Evolutionary conservation across 2,329 filamentous ascomycete species (phyloP), one percentile per base, ranked within the genome.

Genomic region (Penicillium sp.): DNA sequence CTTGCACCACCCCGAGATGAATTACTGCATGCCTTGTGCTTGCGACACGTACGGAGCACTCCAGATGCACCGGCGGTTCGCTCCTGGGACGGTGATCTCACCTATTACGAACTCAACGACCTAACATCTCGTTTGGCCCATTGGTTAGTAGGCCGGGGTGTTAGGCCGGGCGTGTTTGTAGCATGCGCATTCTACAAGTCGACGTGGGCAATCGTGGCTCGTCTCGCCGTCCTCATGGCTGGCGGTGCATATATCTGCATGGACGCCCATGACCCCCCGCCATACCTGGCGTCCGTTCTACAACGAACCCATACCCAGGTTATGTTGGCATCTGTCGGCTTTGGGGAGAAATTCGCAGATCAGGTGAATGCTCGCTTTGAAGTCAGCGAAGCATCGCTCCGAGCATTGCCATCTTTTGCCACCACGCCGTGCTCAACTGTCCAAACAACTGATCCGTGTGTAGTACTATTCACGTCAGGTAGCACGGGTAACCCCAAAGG

Each of bases 241-340:
- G 51, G 50, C 1, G 47, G 48, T 10, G 84, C 84, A 1, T 89
- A 87, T 58, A 72, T 89, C 7, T 84, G 87, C 6, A 77, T 89
- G 5, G 85, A 89, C 65, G 74, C 87, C 20, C 83, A 83, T 2
- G 87, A 88, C 46, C 85, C 85, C 14, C 78, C 83, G 1, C 79
- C 79, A 33, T 71, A 87, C 33, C 70, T 89, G 38, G 76, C 80
- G 31, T 84, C 87, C 59, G 84, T 88, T 25, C 76, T 88, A 37
- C 80, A 84, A 27, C 84, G 88, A 68, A 81, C 83, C 5, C 75
- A 74, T 20, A 84, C 84, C 6, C 73, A 72, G 9, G 81, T 86
- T 19, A 74, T 88, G 11, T 69, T 89, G 47, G 86, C 83, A 0
- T 47, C 50, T 7, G 13, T 21, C 0, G 47, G 43, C 2, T 54